Conservation (phyloP, 345 rosid genomes). For the Acer yangbiense region DNA sequence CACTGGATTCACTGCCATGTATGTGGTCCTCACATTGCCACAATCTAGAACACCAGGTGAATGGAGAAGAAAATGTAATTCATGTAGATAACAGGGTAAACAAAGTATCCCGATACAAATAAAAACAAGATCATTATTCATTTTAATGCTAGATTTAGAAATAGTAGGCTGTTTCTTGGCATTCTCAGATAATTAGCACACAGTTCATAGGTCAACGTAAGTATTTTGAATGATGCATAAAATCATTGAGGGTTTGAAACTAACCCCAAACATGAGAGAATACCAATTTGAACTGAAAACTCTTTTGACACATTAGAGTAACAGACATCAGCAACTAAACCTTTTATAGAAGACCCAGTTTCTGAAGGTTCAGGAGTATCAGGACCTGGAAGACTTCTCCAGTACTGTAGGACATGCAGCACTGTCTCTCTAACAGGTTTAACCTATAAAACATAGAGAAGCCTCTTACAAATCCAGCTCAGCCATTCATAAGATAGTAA, state of each 20-base stretch:
- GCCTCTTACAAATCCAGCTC: constrained; percentile 9
- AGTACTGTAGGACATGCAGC: constrained; percentile 69
- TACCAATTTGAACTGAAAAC: background rate
- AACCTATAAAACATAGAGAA: constrained; percentile 52
- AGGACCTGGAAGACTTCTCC: constrained; percentile 71
- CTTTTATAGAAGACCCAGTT: constrained; percentile 79
- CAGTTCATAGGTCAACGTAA: background rate
- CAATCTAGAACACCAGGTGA: background rate
- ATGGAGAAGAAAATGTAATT: background rate
- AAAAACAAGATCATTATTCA: background rate
- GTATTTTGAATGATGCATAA: constrained; percentile 9
- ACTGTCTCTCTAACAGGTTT: constrained; percentile 93
- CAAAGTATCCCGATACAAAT: background rate
- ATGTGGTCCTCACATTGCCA: background rate
- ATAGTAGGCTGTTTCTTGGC: background rate
- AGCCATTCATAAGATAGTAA: constrained; percentile 8
- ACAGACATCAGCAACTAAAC: constrained; percentile 34
- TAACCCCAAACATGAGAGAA: background rate
- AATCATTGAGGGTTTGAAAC: background rate
- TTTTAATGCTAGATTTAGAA: background rate
- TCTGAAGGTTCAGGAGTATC: constrained; percentile 75
- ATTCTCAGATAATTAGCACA: background rate
- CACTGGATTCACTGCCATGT: background rate
- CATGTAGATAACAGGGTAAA: background rate
- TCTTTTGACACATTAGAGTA: constrained; percentile 3